Evolutionary conservation across 2,329 filamentous ascomycete genomes (phyloP).

Genomic region (Pestalotiopsis sp.): DNA sequence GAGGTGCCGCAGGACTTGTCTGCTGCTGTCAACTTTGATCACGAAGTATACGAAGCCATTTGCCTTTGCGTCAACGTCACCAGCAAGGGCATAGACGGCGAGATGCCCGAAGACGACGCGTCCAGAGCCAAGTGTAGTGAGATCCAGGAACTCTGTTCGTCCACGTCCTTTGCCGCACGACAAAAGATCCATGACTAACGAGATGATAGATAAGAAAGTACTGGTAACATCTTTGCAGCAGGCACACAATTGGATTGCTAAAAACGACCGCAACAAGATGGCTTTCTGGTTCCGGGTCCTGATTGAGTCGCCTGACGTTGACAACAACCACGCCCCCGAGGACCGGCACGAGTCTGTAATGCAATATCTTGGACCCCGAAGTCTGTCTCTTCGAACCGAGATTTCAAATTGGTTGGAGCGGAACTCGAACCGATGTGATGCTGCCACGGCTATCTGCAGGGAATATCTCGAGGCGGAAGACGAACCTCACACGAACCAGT

Average conservation of each 20-base stretch:
- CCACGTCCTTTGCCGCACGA: neutral
- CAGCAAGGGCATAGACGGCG: conserved; percentile 68
- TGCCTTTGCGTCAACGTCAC: conserved; percentile 69
- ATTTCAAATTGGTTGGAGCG: conserved; percentile 65
- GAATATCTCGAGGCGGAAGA: conserved; percentile 56
- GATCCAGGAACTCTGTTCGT: conserved; percentile 66
- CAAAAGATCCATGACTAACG: conserved; percentile 21
- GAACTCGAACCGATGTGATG: conserved; percentile 60
- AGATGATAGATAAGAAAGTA: conserved; percentile 60
- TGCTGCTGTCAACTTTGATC: conserved; percentile 65
- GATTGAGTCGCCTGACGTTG: conserved; percentile 52
- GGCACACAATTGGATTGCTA: conserved; percentile 70
- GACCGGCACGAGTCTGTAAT: conserved; percentile 54
- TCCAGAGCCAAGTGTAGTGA: conserved; percentile 62
- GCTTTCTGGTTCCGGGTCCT: conserved; percentile 69
- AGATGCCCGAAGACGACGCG: conserved; percentile 59
- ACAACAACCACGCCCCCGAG: conserved; percentile 49
- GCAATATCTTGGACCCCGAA: conserved; percentile 55
- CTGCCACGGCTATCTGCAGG: conserved; percentile 55
- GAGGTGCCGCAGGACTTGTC: conserved; percentile 69
- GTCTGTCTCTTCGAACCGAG: conserved; percentile 60
- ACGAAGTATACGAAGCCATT: conserved; percentile 67
- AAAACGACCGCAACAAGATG: conserved; percentile 72
- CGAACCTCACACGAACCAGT: conserved; percentile 50
- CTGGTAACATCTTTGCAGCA: conserved; percentile 68